Percentiles rank a stretch among this genome's conserved stretches.
Evolutionary conservation across 345 rosid species (phyloP).

Genomic region (Corchorus capsularis): DNA sequence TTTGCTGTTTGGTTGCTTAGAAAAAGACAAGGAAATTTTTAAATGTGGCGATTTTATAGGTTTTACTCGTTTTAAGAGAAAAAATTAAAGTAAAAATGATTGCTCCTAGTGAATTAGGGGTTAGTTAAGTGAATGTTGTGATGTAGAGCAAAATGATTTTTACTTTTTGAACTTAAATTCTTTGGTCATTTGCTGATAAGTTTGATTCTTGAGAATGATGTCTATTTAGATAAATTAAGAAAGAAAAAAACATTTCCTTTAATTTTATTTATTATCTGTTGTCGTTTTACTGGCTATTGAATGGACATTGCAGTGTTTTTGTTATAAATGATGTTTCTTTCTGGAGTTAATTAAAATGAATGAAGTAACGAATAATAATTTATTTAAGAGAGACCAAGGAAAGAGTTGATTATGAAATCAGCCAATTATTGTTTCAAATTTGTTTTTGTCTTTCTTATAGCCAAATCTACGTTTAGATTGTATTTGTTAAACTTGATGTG

Average conservation of each 20-base stretch:
- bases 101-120: neutral
- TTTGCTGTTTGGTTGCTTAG: constrained; percentile 23
- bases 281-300: neutral
- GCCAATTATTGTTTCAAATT: neutral
- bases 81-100: neutral
- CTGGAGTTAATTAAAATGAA: neutral
- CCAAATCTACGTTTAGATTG: neutral
- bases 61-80: neutral
- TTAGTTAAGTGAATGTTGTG: constrained; percentile 8
- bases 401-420: neutral
- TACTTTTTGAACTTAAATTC: neutral
- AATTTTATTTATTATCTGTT: neutral
- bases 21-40: constrained; percentile 7
- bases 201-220: neutral
- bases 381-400: neutral
- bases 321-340: constrained; percentile 5
- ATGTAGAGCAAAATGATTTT: neutral
- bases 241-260: too few relatives aligned
- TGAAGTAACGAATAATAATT: constrained; percentile 13
- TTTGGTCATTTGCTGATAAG: neutral
- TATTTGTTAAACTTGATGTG: neutral
- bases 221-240: too few relatives aligned
- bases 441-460: neutral
- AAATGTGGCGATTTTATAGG: neutral
- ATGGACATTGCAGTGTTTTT: constrained; percentile 18